Base-by-base conservation (phyloP, 1,284 basidiomycete genomes). In the Xanthoconium separans region DNA sequence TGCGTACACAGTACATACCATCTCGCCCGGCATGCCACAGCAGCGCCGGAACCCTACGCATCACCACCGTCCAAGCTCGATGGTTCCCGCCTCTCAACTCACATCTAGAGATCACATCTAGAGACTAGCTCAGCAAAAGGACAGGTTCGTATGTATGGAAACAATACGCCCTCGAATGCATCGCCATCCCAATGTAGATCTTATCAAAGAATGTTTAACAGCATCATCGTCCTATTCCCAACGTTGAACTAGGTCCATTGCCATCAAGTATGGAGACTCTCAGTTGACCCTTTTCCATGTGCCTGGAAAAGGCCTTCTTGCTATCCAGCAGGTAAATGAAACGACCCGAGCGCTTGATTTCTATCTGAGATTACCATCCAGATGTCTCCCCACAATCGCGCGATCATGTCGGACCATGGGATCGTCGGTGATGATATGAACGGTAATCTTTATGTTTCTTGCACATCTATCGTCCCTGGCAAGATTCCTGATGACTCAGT, bases 371-470 rank as follows among this genome's bases (percentile, higher is more conserved):
- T 34, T 41, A 45, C 42, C 37, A 31, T 24, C 22, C 34, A 78
- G 76, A 79, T 80, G 79, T 80, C 82, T 65, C 82, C 82, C 2
- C 82, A 84, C 66, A 79, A 82, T 53, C 77, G 85, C 3, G 86
- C 87, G 0, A 88, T 89, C 60, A 85, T 89, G 13, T 79, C 91
- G 29, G 82, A 85, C 36, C 84, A 89, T 58, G 89, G 88, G 29
- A 75, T 85, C 51, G 71, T 87, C 16, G 82, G 83, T 1, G 83
- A 85, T 61, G 81, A 83, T 53, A 65, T 75, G n/a, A 70, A 77
- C 6, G 83, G 82, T 3, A 69, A 73, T 10, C 59, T 77, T 20
- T 76, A 77, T 39, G 70, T 77, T 37, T 77, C 77, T 20, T 76
- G 76, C 77, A 53, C 57, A 75, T 70, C 12, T 57, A 22, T 22